These are phyloP conservation scores for Theileria orientalis DNA, from an alignment of 169 alveolate species.

Conservation along the genomic window DNA sequence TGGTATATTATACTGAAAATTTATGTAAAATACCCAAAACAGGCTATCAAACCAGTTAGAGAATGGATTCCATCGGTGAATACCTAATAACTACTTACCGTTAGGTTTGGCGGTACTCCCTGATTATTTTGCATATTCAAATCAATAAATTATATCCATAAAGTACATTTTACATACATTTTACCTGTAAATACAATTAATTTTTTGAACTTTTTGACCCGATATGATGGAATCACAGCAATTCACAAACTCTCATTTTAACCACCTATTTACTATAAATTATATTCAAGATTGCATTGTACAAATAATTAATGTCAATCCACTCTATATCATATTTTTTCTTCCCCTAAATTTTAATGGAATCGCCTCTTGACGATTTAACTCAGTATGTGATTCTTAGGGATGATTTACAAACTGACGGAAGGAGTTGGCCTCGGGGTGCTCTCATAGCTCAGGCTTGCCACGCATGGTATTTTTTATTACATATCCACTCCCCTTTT, in stretches of 20 bases:
- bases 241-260: too few relatives aligned
- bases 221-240: too few relatives aligned
- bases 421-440: conserved; percentile 67
- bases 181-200: neutral
- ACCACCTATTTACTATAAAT: too few relatives aligned
- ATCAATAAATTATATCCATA: neutral
- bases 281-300: too few relatives aligned
- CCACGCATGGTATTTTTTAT: conserved; percentile 66
- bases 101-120: conserved; percentile 8
- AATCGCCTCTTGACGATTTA: neutral
- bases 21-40: neutral
- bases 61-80: neutral
- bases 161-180: neutral
- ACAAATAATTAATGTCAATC: too few relatives aligned
- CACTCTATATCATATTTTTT: too few relatives aligned
- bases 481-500: neutral
- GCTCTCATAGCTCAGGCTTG: conserved; percentile 71
- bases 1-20: neutral
- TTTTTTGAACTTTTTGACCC: neutral
- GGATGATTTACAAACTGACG: conserved; percentile 54
- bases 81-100: neutral
- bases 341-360: too few relatives aligned
- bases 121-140: neutral
- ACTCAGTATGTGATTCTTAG: conserved; percentile 26
- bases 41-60: neutral